Evolutionary conservation across 202 grass and related monocot genomes (phyloP).

Genomic region (Zizania palustris): DNA sequence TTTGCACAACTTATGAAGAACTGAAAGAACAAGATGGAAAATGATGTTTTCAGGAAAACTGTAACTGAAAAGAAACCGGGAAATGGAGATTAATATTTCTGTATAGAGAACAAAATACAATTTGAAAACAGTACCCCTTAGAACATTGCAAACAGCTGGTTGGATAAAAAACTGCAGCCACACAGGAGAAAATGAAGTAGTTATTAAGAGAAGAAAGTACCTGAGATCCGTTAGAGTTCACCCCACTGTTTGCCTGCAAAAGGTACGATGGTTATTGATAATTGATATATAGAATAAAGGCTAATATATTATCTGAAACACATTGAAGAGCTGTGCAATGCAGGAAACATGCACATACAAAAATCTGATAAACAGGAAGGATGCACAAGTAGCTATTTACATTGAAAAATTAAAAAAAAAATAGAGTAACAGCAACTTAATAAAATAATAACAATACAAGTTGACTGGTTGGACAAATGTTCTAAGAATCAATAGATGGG

Average conservation of each 20-base stretch:
- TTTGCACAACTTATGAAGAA: constrained; percentile 99
- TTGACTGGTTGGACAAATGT: neutral
- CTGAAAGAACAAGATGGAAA: constrained; percentile 59
- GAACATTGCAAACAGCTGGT: constrained; percentile 9
- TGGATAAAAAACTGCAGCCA: neutral
- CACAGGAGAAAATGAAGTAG: neutral
- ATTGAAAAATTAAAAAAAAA: neutral
- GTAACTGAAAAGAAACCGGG: neutral
- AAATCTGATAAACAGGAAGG: neutral
- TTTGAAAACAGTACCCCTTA: neutral
- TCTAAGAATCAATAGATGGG: neutral
- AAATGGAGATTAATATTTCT: neutral
- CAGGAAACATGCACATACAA: neutral
- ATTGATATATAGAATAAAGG: constrained; percentile 16
- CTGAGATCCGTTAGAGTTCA: constrained; percentile 92
- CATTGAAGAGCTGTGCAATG: neutral
- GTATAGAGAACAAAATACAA: neutral
- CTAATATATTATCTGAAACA: neutral
- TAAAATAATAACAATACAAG: neutral
- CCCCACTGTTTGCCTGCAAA: constrained; percentile 89
- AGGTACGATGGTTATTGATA: constrained; percentile 20
- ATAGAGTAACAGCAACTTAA: neutral
- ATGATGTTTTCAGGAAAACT: constrained; percentile 26
- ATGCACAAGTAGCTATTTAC: constrained; percentile 3
- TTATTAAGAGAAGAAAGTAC: constrained; percentile 42